A percentile compares a stretch with the other conserved stretches of the same genome.
phyloP scores from a whole-genome alignment of 805 yeast species.

The Middelhovenomyces tepae region DNA sequence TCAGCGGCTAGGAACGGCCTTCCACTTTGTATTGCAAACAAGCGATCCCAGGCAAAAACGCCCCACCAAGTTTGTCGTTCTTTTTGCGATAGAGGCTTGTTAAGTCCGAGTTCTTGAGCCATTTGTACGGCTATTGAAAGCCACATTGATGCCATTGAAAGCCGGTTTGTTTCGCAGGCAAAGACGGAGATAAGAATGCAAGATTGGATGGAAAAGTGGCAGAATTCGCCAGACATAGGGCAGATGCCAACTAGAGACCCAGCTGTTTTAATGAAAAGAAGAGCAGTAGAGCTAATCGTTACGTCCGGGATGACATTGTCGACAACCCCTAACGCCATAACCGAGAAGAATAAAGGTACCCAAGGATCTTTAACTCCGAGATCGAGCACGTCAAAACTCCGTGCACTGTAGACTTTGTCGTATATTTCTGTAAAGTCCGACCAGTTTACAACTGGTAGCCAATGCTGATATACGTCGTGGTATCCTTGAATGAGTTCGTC shows the following conservation, averaged over 20 bases:
- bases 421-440: constrained; percentile 12
- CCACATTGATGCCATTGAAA: constrained; percentile 19
- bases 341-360: constrained; percentile 16
- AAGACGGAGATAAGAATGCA: constrained; percentile 18
- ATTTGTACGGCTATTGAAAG: constrained; percentile 15
- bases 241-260: constrained; percentile 10
- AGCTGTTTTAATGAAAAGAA: constrained; percentile 5
- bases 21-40: constrained; percentile 15
- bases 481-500: constrained; percentile 15
- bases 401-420: constrained; percentile 12
- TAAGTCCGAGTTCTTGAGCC: constrained; percentile 15
- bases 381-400: constrained; percentile 5
- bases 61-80: constrained; percentile 20
- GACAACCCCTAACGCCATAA: constrained; percentile 21
- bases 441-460: constrained; percentile 24
- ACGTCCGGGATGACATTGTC: constrained; percentile 13
- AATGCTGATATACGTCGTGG: constrained; percentile 16
- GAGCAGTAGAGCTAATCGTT: constrained; percentile 9
- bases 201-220: constrained; percentile 13
- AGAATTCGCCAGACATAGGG: constrained; percentile 13
- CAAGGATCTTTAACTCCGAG: constrained; percentile 11
- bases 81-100: constrained; percentile 2
- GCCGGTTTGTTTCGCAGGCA: constrained; percentile 16
- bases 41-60: constrained; percentile 18
- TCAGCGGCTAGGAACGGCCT: constrained; percentile 7